phyloP scores from a whole-genome alignment of 1,284 basidiomycete species.

The Coniophora puteana region DNA sequence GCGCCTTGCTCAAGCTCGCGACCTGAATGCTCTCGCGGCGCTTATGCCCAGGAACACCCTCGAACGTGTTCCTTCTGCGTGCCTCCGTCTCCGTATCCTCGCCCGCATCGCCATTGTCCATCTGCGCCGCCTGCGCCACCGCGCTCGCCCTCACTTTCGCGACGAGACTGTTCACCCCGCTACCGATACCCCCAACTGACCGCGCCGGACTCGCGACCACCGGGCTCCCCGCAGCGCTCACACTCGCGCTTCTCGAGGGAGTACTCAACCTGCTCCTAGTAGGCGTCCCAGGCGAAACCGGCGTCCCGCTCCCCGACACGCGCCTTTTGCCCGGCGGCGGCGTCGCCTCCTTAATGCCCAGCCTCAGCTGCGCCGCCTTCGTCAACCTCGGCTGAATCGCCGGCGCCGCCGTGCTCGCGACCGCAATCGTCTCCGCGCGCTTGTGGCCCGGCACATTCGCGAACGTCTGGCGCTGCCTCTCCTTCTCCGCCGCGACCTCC shows the following conservation, averaged over 20 bases:
- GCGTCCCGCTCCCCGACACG: conserved; percentile 15
- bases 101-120: conserved; percentile 28
- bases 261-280: not conserved
- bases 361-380: conserved; percentile 62
- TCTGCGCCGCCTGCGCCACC: conserved; percentile 14
- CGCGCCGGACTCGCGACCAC: too few relatives aligned
- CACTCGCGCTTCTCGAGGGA: too few relatives aligned
- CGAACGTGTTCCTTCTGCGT: conserved; percentile 45
- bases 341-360: conserved; percentile 42
- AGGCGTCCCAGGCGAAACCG: conserved; percentile 7
- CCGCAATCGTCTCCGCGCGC: conserved; percentile 56
- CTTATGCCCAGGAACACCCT: conserved; percentile 81
- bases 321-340: conserved; percentile 31
- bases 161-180: too few relatives aligned
- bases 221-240: too few relatives aligned
- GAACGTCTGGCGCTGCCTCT: conserved; percentile 59
- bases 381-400: conserved; percentile 70
- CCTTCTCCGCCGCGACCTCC: conserved; percentile 51
- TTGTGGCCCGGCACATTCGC: conserved; percentile 77
- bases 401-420: conserved; percentile 74
- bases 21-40: conserved; percentile 70
- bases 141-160: not conserved
- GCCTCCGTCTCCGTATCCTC: conserved; percentile 30
- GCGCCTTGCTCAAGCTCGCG: conserved; percentile 52
- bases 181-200: too few relatives aligned